Evolutionary conservation across 2,329 filamentous ascomycete genomes (phyloP).

Genomic region (Cercospora sesami): DNA sequence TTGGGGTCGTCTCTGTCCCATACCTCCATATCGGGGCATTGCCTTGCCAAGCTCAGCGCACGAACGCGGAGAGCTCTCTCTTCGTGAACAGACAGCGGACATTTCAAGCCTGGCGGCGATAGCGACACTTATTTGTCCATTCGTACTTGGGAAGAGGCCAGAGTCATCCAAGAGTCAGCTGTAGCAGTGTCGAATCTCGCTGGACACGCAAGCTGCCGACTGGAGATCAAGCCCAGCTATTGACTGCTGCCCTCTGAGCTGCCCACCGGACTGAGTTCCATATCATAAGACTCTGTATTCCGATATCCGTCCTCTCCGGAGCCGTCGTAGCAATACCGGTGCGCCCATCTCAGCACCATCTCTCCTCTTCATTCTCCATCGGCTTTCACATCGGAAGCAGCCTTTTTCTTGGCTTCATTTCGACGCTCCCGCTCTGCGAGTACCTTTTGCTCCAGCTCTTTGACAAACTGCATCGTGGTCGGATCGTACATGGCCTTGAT

Average conservation of each 20-base stretch:
- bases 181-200: not conserved
- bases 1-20: not conserved
- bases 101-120: not conserved
- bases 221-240: not conserved
- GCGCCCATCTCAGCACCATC: not conserved
- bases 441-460: constrained; percentile 32
- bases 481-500: constrained; percentile 55
- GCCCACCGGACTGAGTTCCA: not conserved
- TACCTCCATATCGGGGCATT: not conserved
- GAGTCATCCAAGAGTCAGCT: not conserved
- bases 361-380: not conserved
- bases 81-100: not conserved
- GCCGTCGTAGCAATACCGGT: not conserved
- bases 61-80: not conserved
- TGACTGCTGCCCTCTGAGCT: not conserved
- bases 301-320: not conserved
- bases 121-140: not conserved
- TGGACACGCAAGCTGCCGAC: not conserved
- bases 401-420: constrained; percentile 13
- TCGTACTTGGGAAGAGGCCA: not conserved
- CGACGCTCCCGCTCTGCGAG: constrained; percentile 21
- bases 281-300: not conserved
- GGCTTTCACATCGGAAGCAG: not conserved
- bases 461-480: constrained; percentile 40
- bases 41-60: not conserved